A percentile compares a stretch with the other conserved stretches of the same genome.
These are phyloP conservation scores for Kluyveromyces siamensis DNA, from an alignment of 805 yeast species.

Conservation along the genomic window DNA sequence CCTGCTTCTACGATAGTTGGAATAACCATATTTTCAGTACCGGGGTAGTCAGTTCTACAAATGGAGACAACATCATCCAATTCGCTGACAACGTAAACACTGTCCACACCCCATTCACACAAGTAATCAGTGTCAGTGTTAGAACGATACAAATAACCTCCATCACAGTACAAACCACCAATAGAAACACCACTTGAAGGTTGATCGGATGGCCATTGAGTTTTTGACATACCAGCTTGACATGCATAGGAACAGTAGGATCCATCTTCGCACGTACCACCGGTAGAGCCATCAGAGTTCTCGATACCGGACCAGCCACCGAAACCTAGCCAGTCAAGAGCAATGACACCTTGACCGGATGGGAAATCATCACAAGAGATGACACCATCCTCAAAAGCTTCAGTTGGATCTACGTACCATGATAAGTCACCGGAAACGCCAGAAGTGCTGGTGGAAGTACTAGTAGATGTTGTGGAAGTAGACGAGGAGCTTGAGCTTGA, in stretches of 20 bases:
- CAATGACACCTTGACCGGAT: conserved; percentile 62
- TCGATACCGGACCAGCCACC: conserved; percentile 41
- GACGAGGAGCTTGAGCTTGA: conserved; percentile 21
- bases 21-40: conserved; percentile 95
- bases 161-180: conserved; percentile 85
- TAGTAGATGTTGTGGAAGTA: conserved; percentile 19
- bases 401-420: conserved; percentile 47
- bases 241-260: conserved; percentile 96
- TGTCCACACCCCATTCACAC: conserved; percentile 78
- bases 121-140: conserved; percentile 57
- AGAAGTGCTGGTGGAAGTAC: conserved; percentile 26
- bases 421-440: conserved; percentile 47
- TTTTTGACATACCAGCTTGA: conserved; percentile 97
- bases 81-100: conserved; percentile 62
- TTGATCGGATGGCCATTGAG: conserved; percentile 91
- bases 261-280: conserved; percentile 70
- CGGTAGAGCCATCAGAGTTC: conserved; percentile 42
- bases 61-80: conserved; percentile 64
- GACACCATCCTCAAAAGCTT: conserved; percentile 60
- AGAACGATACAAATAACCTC: conserved; percentile 77
- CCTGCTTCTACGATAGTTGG: conserved; percentile 82
- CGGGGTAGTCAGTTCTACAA: conserved; percentile 99
- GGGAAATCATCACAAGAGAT: conserved; percentile 63
- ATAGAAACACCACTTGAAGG: conserved; percentile 84
- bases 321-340: conserved; percentile 45